Conservation (phyloP, 169 alveolate species). For the Hepatocystis sp. region DNA sequence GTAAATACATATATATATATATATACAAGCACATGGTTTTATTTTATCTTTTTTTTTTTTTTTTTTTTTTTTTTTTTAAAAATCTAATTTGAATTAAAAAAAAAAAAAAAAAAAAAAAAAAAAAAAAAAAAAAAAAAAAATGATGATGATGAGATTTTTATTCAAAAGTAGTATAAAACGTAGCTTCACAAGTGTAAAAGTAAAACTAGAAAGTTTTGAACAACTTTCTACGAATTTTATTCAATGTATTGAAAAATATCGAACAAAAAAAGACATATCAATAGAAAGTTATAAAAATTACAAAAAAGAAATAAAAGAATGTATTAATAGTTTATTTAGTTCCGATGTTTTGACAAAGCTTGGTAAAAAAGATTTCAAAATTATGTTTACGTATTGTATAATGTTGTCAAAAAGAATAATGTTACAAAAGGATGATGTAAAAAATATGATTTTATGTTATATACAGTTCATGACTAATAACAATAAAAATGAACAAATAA, state of each 20-base stretch:
- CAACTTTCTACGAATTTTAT: slow-evolving; percentile 9
- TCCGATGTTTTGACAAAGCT: slow-evolving; percentile 3
- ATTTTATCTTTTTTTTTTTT: neutral
- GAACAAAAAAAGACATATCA: slow-evolving; percentile 19
- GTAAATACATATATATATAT: too few species aligned
- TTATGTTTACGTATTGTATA: slow-evolving; percentile 29
- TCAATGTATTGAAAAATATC: slow-evolving; percentile 37
- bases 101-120: too few species aligned
- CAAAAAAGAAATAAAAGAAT: slow-evolving; percentile 42
- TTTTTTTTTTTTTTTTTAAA: slow-evolving; percentile 7
- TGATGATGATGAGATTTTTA: neutral
- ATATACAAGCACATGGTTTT: too few species aligned
- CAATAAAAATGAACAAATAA: slow-evolving; percentile 7
- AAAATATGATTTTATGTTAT: slow-evolving; percentile 12
- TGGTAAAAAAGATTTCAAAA: slow-evolving; percentile 29
- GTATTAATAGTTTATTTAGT: slow-evolving; percentile 7
- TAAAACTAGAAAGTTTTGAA: slow-evolving; percentile 28
- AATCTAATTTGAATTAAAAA: neutral
- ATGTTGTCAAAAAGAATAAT: slow-evolving; percentile 31
- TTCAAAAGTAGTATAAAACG: slow-evolving; percentile 2
- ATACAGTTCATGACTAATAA: neutral
- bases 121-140: neutral
- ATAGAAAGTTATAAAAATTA: slow-evolving; percentile 23
- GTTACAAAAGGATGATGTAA: slow-evolving; percentile 6
- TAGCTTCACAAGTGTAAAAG: slow-evolving; percentile 7